These are phyloP conservation scores for Trichoderma atrobrunneum DNA, from an alignment of 2,329 filamentous ascomycete genomes.

Conservation along the genomic window DNA sequence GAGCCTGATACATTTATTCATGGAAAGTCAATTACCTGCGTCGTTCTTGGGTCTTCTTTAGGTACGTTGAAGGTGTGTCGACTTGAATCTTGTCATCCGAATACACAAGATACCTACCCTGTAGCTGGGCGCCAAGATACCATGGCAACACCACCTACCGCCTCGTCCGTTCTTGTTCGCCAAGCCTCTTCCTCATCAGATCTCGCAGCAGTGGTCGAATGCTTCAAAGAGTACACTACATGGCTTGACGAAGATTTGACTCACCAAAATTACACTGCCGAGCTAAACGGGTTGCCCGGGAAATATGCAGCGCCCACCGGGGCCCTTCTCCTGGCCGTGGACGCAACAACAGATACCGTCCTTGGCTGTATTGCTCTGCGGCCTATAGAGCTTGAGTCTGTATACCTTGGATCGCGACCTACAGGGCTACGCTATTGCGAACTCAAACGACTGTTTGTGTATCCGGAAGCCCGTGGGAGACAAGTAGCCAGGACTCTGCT, in stretches of 20 bases:
- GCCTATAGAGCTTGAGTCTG: slow-evolving; percentile 21
- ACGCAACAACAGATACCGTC: slow-evolving; percentile 20
- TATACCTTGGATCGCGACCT: slow-evolving; percentile 8
- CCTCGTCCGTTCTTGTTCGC: slow-evolving; percentile 22
- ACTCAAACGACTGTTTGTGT: slow-evolving; percentile 30
- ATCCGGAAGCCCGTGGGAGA: slow-evolving; percentile 28
- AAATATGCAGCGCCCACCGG: slow-evolving; percentile 28
- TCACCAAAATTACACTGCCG: slow-evolving; percentile 28
- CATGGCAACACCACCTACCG: background rate
- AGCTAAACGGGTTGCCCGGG: slow-evolving; percentile 27
- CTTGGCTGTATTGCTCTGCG: slow-evolving; percentile 30
- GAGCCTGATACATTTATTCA: background rate
- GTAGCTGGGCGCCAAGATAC: background rate
- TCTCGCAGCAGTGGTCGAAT: slow-evolving; percentile 22
- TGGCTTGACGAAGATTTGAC: slow-evolving; percentile 30
- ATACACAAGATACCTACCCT: background rate
- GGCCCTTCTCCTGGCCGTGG: slow-evolving; percentile 27
- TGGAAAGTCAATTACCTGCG: background rate
- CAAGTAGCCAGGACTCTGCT: slow-evolving; percentile 26
- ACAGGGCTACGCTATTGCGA: slow-evolving; percentile 24
- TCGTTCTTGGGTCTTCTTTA: background rate
- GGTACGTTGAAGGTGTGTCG: background rate
- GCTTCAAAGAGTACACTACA: slow-evolving; percentile 28
- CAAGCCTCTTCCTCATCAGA: slow-evolving; percentile 24
- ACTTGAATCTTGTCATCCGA: background rate